Conservation (phyloP, 306 rosid species). For the Trifolium repens region DNA sequence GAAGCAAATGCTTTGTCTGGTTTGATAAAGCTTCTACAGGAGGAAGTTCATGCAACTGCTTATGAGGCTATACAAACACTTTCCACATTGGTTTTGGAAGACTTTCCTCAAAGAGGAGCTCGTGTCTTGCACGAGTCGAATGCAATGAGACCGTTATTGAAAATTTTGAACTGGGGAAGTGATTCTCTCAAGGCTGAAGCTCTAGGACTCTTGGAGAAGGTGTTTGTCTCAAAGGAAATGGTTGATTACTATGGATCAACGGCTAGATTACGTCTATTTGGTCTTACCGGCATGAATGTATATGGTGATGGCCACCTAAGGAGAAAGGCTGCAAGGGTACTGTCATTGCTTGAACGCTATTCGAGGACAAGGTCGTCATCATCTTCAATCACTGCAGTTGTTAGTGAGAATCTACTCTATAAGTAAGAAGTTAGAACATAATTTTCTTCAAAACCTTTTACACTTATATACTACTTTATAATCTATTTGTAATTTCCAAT, state of each 20-base stretch:
- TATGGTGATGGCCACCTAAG: conserved; percentile 55
- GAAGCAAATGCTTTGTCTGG: conserved; percentile 76
- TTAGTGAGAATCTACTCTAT: conserved; percentile 8
- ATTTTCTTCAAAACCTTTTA: too few relatives aligned
- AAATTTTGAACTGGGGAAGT: conserved; percentile 72
- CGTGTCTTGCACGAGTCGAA: conserved; percentile 58
- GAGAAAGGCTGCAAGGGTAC: conserved; percentile 70
- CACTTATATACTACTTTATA: not conserved
- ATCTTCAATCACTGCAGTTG: conserved; percentile 55
- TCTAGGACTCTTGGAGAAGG: conserved; percentile 70
- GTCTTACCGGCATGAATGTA: conserved; percentile 55
- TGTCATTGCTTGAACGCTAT: conserved; percentile 68
- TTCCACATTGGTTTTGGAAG: conserved; percentile 70
- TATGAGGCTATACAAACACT: conserved; percentile 76
- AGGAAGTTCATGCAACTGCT: conserved; percentile 75
- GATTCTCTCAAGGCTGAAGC: conserved; percentile 69
- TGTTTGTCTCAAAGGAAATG: conserved; percentile 73
- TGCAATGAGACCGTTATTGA: conserved; percentile 63
- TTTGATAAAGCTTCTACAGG: conserved; percentile 58
- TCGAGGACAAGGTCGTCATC: conserved; percentile 71
- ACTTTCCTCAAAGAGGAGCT: conserved; percentile 70
- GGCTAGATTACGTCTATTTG: conserved; percentile 56
- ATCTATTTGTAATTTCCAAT: too few relatives aligned
- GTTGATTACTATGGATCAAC: conserved; percentile 60
- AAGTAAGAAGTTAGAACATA: not conserved